Percentiles rank a stretch among this genome's conserved stretches.
Conservation (phyloP, 2,329 filamentous ascomycete species). For the Colletotrichum aenigma region DNA sequence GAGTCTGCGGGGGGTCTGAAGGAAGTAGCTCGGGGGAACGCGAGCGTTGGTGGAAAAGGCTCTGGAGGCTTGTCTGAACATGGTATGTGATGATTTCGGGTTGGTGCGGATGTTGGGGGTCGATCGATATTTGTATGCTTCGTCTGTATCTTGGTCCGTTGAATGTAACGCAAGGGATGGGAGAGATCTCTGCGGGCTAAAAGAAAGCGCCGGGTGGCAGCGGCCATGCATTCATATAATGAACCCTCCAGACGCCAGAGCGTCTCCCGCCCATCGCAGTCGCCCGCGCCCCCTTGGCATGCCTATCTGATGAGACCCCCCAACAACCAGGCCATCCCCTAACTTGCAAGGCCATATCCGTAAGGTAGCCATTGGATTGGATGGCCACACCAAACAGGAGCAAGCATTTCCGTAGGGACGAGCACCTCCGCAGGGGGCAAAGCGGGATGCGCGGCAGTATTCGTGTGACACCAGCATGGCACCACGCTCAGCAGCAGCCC, state of each 20-base stretch:
- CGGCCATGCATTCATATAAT: slow-evolving; percentile 17
- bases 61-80: slow-evolving; percentile 24
- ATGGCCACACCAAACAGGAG: background rate
- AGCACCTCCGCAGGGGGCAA: slow-evolving; percentile 10
- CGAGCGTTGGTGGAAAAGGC: slow-evolving; percentile 37
- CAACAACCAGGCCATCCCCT: background rate
- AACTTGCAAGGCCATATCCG: background rate
- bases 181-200: background rate
- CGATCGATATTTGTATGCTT: background rate
- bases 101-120: background rate
- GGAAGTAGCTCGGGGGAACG: slow-evolving; percentile 35
- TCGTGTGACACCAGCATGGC: slow-evolving; percentile 15
- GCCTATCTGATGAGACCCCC: slow-evolving; percentile 7
- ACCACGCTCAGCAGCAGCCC: slow-evolving; percentile 12
- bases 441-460: slow-evolving; percentile 15
- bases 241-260: background rate
- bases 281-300: background rate
- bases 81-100: background rate
- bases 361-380: background rate
- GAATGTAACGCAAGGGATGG: slow-evolving; percentile 9
- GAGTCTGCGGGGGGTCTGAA: slow-evolving; percentile 31
- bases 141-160: background rate
- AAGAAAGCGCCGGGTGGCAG: background rate
- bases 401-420: background rate
- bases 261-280: background rate